A percentile compares a stretch with the other conserved stretches of the same genome.
Evolutionary conservation across 352 stramenopile genomes (phyloP).

Genomic region (Phytophthora podocarpi): DNA sequence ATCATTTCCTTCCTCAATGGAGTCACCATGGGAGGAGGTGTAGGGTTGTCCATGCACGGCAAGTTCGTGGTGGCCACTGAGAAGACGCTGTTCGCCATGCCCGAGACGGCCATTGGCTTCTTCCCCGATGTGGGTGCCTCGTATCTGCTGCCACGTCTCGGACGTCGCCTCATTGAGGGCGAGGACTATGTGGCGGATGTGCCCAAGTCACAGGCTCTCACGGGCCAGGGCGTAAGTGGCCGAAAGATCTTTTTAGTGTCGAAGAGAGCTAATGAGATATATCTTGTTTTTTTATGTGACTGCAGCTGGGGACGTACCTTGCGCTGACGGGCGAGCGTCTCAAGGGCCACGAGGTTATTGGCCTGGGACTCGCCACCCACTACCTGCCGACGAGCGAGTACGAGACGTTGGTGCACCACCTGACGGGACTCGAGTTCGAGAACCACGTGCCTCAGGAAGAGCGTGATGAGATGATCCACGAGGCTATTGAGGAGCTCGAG

Average conservation of each 20-base stretch:
- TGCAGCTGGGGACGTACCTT: constrained; percentile 92
- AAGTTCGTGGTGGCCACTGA: constrained; percentile 97
- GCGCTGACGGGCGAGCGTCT: constrained; percentile 94
- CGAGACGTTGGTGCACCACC: constrained; percentile 85
- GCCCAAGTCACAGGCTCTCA: constrained; percentile 69
- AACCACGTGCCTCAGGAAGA: constrained; percentile 77
- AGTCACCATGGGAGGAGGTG: constrained; percentile 98
- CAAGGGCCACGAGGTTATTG: constrained; percentile 89
- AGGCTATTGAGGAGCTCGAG: constrained; percentile 76
- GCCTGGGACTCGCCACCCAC: constrained; percentile 96
- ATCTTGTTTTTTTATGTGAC: constrained; percentile 14
- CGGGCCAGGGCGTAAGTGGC: constrained; percentile 65
- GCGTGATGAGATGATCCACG: constrained; percentile 86
- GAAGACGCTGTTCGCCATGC: constrained; percentile 98
- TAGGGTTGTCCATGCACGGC: constrained; percentile 97
- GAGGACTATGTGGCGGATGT: constrained; percentile 80
- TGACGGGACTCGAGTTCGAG: constrained; percentile 82
- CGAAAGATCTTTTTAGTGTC: background rate
- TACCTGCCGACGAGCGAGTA: constrained; percentile 92
- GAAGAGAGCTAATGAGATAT: background rate
- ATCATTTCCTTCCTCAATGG: constrained; percentile 97
- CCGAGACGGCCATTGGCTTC: constrained; percentile 97
- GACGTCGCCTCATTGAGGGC: constrained; percentile 65
- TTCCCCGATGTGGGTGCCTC: constrained; percentile 97
- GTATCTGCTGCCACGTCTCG: constrained; percentile 91